A percentile compares a stretch with the other conserved stretches of the same genome.
Conservation (phyloP, 768 basidiomycete genomes). For the Calvatia gigantea region DNA sequence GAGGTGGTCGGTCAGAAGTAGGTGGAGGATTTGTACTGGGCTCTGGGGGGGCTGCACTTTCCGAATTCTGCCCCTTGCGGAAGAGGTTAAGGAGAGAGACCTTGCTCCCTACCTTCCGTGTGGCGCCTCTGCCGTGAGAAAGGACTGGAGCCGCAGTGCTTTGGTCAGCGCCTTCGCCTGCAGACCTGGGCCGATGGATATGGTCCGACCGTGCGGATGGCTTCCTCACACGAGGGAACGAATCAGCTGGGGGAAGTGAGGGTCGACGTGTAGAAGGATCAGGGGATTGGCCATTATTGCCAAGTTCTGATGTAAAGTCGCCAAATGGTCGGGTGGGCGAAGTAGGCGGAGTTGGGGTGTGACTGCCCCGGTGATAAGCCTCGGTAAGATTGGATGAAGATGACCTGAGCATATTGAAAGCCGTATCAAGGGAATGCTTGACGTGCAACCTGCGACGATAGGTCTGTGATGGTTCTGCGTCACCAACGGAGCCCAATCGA, state of each 20-base stretch:
- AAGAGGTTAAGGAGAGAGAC: slow-evolving; percentile 73
- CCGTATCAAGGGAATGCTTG: slow-evolving; percentile 78
- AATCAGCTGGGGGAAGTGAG: slow-evolving; percentile 57
- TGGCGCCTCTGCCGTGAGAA: slow-evolving; percentile 31
- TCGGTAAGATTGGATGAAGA: slow-evolving; percentile 30
- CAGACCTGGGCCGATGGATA: slow-evolving; percentile 64
- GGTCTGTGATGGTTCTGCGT: slow-evolving; percentile 26
- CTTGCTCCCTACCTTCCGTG: slow-evolving; percentile 59
- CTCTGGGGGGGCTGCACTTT: slow-evolving; percentile 14
- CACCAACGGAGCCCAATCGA: slow-evolving; percentile 12
- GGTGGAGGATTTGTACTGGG: neutral
- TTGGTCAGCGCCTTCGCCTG: slow-evolving; percentile 63
- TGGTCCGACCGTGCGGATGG: slow-evolving; percentile 28
- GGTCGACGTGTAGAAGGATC: slow-evolving; percentile 51
- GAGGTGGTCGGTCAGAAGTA: neutral
- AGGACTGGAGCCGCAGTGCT: slow-evolving; percentile 23
- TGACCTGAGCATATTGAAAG: slow-evolving; percentile 50
- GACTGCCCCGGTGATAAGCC: slow-evolving; percentile 16
- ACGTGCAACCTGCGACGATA: slow-evolving; percentile 56
- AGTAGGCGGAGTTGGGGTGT: slow-evolving; percentile 36
- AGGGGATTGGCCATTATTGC: slow-evolving; percentile 26
- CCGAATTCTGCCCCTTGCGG: slow-evolving; percentile 50
- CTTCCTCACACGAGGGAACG: slow-evolving; percentile 30
- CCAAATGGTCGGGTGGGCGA: slow-evolving; percentile 39
- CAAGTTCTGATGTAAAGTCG: slow-evolving; percentile 43